Percentiles rank a stretch among this genome's conserved stretches.
Conservation (phyloP, 2,329 filamentous ascomycete species). For the Pseudogymnoascus sp. region DNA sequence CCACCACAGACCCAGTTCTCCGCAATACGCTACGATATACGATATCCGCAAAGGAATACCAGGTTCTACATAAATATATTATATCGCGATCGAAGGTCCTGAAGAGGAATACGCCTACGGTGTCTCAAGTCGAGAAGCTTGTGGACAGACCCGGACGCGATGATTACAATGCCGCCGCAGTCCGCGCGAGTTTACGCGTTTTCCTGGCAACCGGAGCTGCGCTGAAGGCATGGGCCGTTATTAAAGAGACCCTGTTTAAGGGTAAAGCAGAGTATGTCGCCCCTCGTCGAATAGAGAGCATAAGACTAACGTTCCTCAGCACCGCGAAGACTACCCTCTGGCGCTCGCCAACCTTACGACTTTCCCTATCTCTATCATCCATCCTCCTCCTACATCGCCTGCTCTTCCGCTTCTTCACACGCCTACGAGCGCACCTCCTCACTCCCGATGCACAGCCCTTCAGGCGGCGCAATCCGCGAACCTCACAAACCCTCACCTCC, state of each 20-base stretch:
- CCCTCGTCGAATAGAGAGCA: neutral
- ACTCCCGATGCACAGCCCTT: conserved; percentile 76
- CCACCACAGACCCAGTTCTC: conserved; percentile 58
- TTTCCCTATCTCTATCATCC: conserved; percentile 75
- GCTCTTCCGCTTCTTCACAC: conserved; percentile 80
- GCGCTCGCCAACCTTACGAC: conserved; percentile 63
- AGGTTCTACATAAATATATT: conserved; percentile 73
- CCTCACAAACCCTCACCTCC: conserved; percentile 70
- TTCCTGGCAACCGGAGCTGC: conserved; percentile 58
- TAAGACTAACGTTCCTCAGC: conserved; percentile 13
- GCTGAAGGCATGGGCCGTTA: conserved; percentile 54
- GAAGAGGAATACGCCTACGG: conserved; percentile 47
- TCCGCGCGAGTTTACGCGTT: conserved; percentile 64
- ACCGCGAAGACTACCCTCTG: conserved; percentile 46
- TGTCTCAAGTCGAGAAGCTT: conserved; percentile 45
- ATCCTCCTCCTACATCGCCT: conserved; percentile 85
- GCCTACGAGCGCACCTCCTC: conserved; percentile 70
- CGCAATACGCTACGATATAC: conserved; percentile 84
- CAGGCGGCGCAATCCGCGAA: conserved; percentile 70
- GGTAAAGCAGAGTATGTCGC: conserved; percentile 26
- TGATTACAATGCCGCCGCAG: conserved; percentile 62
- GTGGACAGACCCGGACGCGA: conserved; percentile 38
- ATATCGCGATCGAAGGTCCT: conserved; percentile 62
- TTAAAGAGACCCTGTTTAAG: conserved; percentile 42
- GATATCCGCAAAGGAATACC: conserved; percentile 78